Base-by-base conservation (phyloP, 1,284 basidiomycete species). In the Pterulicium gracile region DNA sequence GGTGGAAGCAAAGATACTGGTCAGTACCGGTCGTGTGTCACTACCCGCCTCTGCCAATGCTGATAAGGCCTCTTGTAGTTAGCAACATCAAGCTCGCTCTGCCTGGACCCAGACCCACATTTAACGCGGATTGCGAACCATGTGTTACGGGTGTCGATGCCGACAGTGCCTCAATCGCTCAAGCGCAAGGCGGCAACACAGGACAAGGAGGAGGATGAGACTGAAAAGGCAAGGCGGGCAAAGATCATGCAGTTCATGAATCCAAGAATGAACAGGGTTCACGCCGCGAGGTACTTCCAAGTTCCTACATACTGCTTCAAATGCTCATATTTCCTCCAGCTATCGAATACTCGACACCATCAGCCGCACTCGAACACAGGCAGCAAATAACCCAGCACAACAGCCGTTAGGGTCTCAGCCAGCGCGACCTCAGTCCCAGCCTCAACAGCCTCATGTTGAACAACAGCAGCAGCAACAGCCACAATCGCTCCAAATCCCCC, bases 241-340 rank as follows among this genome's bases (percentile, higher is more conserved):
- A 86, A 86, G 68, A 75, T 89, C 46, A 71, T 83, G 67, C 74
- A 81, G 47, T 85, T 79, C 62, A 84, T 86, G 83, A 75, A 77
- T 50, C 82, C 82, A 3, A 71, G 74, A 51, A 60, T 64, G 42
- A 72, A 65, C 45, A 63, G 71, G 41, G 59, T 65, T 15, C 63
- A 64, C 49, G 62, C 63, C 21, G 68, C 74, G 43, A 73, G 58
- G 78, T 81, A 64, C 44, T 59, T 57, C 12, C 41, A n/a, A 58
- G 55, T 24, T 42, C 13, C 48, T 50, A 43, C 45, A 48, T 50
- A 42, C 21, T 34, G 21, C 27, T 14, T 44, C 48, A 13, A 34
- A 39, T 15, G 19, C 19, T 48, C 19, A 51, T 24, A 49, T 44
- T 24, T 50, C 24, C 27, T 40, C 7, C 50, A 81, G 78, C 44